Conservation (phyloP, 2,329 filamentous ascomycete genomes). For the Bisporella sp. region DNA sequence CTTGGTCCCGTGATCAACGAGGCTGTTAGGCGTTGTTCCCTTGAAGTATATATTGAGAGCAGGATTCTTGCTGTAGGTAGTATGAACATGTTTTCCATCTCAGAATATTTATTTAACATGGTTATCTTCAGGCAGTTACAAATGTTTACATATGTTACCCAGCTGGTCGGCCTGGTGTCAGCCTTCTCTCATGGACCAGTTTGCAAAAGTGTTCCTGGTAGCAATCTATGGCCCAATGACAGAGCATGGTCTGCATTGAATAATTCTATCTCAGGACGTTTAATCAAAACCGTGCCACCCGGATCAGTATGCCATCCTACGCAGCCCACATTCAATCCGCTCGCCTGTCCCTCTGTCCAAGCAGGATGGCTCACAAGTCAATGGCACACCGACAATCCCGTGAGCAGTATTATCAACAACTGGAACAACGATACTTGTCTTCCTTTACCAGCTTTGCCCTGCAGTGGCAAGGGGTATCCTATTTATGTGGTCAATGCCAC, state of each 20-base stretch:
- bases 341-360: constrained; percentile 27
- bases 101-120: no score
- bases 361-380: constrained; percentile 28
- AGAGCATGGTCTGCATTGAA: constrained; percentile 40
- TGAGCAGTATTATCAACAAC: constrained; percentile 34
- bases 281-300: constrained; percentile 37
- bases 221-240: constrained; percentile 39
- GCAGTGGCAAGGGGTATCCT: constrained; percentile 33
- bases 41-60: no score
- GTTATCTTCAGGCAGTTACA: no score
- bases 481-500: constrained; percentile 31
- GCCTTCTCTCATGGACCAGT: not conserved
- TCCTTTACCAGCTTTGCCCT: constrained; percentile 32
- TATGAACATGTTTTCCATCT: no score
- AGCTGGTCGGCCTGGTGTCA: no score
- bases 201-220: constrained; percentile 43
- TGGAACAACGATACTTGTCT: constrained; percentile 45
- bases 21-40: no score
- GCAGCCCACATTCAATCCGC: constrained; percentile 26
- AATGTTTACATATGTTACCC: no score
- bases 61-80: no score
- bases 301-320: constrained; percentile 38
- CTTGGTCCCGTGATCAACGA: no score
- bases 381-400: constrained; percentile 32
- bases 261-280: constrained; percentile 33